Percentiles rank a stretch among this genome's conserved stretches.
Conservation (phyloP, 257 asterid genomes). For the Nicotiana noctiflora region DNA sequence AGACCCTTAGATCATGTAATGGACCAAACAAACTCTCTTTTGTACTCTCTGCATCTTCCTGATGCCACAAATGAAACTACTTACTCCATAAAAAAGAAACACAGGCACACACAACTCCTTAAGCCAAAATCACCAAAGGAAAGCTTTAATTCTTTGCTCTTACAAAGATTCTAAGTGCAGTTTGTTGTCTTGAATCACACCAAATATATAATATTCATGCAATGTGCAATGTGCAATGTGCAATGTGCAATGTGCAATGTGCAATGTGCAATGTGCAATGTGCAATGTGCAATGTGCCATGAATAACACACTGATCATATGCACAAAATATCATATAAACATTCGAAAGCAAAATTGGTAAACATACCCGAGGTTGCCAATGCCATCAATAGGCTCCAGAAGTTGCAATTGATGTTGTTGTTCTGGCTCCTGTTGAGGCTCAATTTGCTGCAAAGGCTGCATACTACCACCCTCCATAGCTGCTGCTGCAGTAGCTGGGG, state of each 20-base stretch:
- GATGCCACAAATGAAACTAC: too few relatives aligned
- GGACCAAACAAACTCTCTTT: too few relatives aligned
- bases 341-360: neutral
- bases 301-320: neutral
- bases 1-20: too few relatives aligned
- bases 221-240: neutral
- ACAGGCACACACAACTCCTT: neutral
- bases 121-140: neutral
- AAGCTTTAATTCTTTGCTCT: neutral
- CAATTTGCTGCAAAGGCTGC: constrained; percentile 76
- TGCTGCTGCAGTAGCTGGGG: constrained; percentile 35
- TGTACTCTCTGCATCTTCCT: too few relatives aligned
- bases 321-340: neutral
- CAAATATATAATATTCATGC: neutral
- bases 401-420: constrained; percentile 80
- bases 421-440: constrained; percentile 40
- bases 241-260: too few relatives aligned
- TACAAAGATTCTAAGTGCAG: neutral
- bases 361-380: constrained; percentile 62
- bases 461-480: constrained; percentile 36
- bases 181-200: neutral
- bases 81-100: too few relatives aligned
- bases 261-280: too few relatives aligned
- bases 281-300: neutral
- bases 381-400: constrained; percentile 66